Evolutionary conservation across 2,329 filamentous ascomycete species (phyloP).

Genomic region (Cytospora schulzeri): DNA sequence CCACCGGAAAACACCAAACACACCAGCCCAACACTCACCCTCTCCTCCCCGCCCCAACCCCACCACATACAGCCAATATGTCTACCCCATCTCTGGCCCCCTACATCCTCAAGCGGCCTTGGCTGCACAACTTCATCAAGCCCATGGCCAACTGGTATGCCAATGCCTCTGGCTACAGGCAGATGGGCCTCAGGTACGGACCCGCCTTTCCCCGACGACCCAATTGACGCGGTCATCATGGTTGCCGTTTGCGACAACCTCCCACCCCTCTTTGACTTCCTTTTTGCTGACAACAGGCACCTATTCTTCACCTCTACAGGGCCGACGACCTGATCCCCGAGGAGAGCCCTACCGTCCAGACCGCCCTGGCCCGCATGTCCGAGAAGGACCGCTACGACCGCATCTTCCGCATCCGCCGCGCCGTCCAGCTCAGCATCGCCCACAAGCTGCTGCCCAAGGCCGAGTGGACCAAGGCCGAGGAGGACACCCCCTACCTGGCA

Average conservation of each 20-base stretch:
- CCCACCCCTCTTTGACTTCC: neutral
- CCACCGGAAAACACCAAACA: slow-evolving; percentile 5
- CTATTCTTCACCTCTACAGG: slow-evolving; percentile 50
- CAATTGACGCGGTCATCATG: slow-evolving; percentile 5
- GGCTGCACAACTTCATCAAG: slow-evolving; percentile 76
- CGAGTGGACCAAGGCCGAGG: slow-evolving; percentile 61
- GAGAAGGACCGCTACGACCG: slow-evolving; percentile 94
- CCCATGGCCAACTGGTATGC: slow-evolving; percentile 87
- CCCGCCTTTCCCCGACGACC: slow-evolving; percentile 3
- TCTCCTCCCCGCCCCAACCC: slow-evolving; percentile 29
- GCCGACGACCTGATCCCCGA: slow-evolving; percentile 94
- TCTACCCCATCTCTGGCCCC: slow-evolving; percentile 72
- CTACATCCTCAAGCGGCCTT: slow-evolving; percentile 81
- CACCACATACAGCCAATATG: slow-evolving; percentile 53
- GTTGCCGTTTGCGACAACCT: neutral
- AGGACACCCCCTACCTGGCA: slow-evolving; percentile 58
- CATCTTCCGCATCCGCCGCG: slow-evolving; percentile 94
- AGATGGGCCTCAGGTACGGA: slow-evolving; percentile 82
- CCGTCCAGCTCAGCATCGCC: slow-evolving; percentile 73
- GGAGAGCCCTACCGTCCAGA: slow-evolving; percentile 83
- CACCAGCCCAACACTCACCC: neutral
- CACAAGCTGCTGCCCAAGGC: slow-evolving; percentile 67
- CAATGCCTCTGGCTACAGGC: slow-evolving; percentile 87
- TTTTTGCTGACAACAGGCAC: neutral
- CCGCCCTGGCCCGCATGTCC: slow-evolving; percentile 86